Percentiles rank a stretch among this genome's conserved stretches.
Conservation (phyloP, 495 filamentous ascomycete species). For the Xylaria longipes region DNA sequence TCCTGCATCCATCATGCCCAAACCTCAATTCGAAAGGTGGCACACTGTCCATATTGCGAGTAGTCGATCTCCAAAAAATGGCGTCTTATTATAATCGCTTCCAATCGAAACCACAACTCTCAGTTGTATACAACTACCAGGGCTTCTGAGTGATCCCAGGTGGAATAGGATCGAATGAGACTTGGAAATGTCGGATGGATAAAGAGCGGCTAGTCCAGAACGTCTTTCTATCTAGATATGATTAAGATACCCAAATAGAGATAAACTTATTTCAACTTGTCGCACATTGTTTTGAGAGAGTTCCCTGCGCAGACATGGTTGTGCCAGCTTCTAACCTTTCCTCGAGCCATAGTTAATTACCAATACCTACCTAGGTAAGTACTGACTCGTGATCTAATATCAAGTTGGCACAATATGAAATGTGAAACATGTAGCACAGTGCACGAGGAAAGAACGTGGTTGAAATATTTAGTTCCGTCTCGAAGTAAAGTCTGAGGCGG, state of each 20-base stretch:
- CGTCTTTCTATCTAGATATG: neutral
- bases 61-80: too few species aligned
- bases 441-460: neutral
- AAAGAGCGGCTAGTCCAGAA: neutral
- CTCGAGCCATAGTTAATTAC: neutral
- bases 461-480: neutral
- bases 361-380: too few species aligned
- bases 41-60: neutral
- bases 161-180: neutral
- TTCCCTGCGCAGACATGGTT: neutral
- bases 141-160: neutral
- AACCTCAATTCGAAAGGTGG: neutral
- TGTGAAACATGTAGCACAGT: neutral
- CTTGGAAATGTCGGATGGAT: neutral
- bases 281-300: neutral
- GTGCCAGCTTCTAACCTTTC: neutral
- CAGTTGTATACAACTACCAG: neutral
- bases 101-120: neutral
- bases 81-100: neutral
- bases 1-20: neutral
- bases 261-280: neutral
- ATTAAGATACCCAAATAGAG: conserved; percentile 1
- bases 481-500: neutral
- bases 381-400: neutral
- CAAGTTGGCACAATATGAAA: neutral